These are phyloP conservation scores for Mortierella alpina DNA, from an alignment of 192 early-diverging fungal genomes.

Conservation along the genomic window DNA sequence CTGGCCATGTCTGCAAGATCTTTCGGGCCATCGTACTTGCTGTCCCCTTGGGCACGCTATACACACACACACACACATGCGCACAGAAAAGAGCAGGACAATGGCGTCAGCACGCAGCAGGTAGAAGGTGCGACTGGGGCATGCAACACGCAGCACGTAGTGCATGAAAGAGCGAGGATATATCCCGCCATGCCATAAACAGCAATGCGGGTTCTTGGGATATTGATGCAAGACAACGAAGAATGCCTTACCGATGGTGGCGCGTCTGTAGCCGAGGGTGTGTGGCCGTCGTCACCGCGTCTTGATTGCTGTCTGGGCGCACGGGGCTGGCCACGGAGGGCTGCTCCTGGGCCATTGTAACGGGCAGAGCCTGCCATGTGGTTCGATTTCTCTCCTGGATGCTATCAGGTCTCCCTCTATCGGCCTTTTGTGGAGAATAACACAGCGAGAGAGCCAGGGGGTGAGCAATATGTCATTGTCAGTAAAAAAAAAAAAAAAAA, in stretches of 20 bases:
- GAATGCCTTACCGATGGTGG: slow-evolving; percentile 2
- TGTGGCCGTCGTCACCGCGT: slow-evolving; percentile 2
- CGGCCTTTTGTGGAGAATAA: too few relatives aligned
- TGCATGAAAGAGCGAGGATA: too few relatives aligned
- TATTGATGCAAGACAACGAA: neutral
- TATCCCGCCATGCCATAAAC: too few relatives aligned
- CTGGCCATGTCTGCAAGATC: slow-evolving; percentile 14
- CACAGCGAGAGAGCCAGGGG: too few relatives aligned
- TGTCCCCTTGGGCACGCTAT: neutral
- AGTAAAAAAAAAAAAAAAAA: neutral
- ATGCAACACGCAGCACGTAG: too few relatives aligned
- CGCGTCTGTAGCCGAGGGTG: neutral
- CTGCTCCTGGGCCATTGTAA: slow-evolving; percentile 50
- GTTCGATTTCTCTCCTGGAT: neutral
- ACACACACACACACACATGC: too few relatives aligned
- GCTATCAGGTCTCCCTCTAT: too few relatives aligned
- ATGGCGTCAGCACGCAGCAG: too few relatives aligned
- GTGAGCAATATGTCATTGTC: neutral
- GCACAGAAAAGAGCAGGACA: too few relatives aligned
- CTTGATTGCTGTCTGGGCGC: slow-evolving; percentile 32
- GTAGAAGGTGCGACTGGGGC: too few relatives aligned
- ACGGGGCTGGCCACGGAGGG: slow-evolving; percentile 45
- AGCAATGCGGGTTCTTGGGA: too few relatives aligned
- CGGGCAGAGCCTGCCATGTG: slow-evolving; percentile 14
- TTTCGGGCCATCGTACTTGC: too few relatives aligned